These are phyloP conservation scores for Myrmaecium sp. DNA, from an alignment of 2,329 filamentous ascomycete genomes.

Conservation along the genomic window DNA sequence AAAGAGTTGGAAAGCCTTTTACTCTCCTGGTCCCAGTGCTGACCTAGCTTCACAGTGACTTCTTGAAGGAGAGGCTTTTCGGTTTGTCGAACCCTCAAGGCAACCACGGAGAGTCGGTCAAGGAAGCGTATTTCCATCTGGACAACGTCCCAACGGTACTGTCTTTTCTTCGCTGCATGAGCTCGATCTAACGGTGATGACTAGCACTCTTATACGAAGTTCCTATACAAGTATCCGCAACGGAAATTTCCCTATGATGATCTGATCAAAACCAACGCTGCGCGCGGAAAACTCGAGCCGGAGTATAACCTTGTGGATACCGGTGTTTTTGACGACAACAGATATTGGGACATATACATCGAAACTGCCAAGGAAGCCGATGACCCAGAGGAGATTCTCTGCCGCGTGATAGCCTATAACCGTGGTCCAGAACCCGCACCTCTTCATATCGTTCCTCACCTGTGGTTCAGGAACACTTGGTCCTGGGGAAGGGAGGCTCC, in stretches of 20 bases:
- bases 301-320: slow-evolving; percentile 92
- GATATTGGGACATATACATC: slow-evolving; percentile 95
- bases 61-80: slow-evolving; percentile 88
- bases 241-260: slow-evolving; percentile 82
- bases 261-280: slow-evolving; percentile 67
- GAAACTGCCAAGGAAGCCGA: slow-evolving; percentile 91
- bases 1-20: slow-evolving; percentile 53
- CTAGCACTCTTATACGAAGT: slow-evolving; percentile 99
- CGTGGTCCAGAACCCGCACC: slow-evolving; percentile 79
- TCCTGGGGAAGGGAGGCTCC: slow-evolving; percentile 69
- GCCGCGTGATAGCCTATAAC: slow-evolving; percentile 93
- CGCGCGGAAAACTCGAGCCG: slow-evolving; percentile 54
- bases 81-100: slow-evolving; percentile 91
- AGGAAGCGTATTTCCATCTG: slow-evolving; percentile 89
- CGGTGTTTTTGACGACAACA: slow-evolving; percentile 69
- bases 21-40: background rate
- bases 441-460: slow-evolving; percentile 81
- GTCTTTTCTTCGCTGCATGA: slow-evolving; percentile 19
- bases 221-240: slow-evolving; percentile 94
- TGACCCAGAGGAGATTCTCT: slow-evolving; percentile 78
- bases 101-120: slow-evolving; percentile 93
- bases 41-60: slow-evolving; percentile 42
- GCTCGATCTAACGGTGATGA: slow-evolving; percentile 5
- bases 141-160: slow-evolving; percentile 74
- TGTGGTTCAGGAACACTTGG: slow-evolving; percentile 98